Evolutionary conservation across 2,329 filamentous ascomycete genomes (phyloP).

Genomic region (Talaromyces sp.): DNA sequence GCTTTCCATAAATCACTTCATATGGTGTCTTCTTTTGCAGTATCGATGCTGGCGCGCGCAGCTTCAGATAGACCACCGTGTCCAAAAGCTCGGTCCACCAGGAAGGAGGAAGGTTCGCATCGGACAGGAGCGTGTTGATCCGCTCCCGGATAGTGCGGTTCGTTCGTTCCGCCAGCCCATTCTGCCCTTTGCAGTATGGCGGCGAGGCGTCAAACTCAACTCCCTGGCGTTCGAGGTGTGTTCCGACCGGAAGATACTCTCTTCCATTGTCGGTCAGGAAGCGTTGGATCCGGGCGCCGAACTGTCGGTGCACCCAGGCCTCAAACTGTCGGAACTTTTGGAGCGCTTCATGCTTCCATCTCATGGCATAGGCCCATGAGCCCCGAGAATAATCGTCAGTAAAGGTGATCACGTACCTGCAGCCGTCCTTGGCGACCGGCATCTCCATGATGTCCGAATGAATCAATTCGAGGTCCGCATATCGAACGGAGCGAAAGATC

Average conservation of each 20-base stretch:
- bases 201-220: neutral
- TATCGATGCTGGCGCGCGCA: neutral
- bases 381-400: neutral
- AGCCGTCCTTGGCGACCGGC: neutral
- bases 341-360: constrained; percentile 6
- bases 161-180: constrained; percentile 2
- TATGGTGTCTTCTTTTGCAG: neutral
- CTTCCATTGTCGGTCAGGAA: constrained; percentile 1
- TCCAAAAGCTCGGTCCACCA: neutral
- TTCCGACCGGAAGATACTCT: constrained; percentile 1
- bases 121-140: neutral
- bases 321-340: neutral
- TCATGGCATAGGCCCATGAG: constrained; percentile 8
- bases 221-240: neutral
- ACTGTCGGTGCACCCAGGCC: constrained; percentile 3
- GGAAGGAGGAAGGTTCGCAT: constrained; percentile 2
- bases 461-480: constrained; percentile 1
- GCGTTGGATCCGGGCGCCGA: neutral
- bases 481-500: too few relatives aligned
- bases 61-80: constrained; percentile 2
- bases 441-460: neutral
- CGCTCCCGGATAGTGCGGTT: constrained; percentile 8
- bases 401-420: neutral
- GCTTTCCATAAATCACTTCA: neutral
- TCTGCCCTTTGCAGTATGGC: constrained; percentile 4